Conservation (phyloP, 495 filamentous ascomycete species). For the Neurospora tetrasperma region DNA sequence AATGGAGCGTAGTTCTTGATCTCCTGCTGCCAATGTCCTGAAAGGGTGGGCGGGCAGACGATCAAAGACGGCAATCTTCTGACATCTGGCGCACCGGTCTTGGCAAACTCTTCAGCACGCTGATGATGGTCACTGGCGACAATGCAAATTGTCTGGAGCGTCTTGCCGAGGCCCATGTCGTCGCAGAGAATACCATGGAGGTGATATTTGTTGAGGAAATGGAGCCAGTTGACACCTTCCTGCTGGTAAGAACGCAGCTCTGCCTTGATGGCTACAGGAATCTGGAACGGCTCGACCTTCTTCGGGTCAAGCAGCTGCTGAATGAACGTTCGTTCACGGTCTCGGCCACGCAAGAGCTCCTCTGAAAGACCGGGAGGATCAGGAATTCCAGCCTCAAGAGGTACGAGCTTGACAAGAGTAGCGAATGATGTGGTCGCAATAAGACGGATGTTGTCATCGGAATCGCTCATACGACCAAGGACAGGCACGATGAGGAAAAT, state of each 20-base stretch:
- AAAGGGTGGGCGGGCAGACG: slow-evolving; percentile 92
- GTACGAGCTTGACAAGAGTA: slow-evolving; percentile 94
- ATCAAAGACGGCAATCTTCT: slow-evolving; percentile 83
- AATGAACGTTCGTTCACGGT: slow-evolving; percentile 91
- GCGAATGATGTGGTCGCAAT: slow-evolving; percentile 96
- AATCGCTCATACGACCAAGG: slow-evolving; percentile 97
- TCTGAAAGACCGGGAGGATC: slow-evolving; percentile 89
- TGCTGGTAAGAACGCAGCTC: slow-evolving; percentile 94
- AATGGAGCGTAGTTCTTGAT: slow-evolving; percentile 92
- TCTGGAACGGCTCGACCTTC: slow-evolving; percentile 87
- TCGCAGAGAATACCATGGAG: slow-evolving; percentile 97
- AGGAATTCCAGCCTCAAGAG: slow-evolving; percentile 94
- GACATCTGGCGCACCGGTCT: slow-evolving; percentile 63
- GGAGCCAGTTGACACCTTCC: slow-evolving; percentile 97
- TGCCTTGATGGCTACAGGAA: slow-evolving; percentile 94
- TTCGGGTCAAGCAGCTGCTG: slow-evolving; percentile 89
- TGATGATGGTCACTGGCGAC: slow-evolving; percentile 95
- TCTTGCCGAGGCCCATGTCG: slow-evolving; percentile 98
- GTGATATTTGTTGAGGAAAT: slow-evolving; percentile 96
- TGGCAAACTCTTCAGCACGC: slow-evolving; percentile 78
- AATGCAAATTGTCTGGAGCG: slow-evolving; percentile 92
- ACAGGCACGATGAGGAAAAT: slow-evolving; percentile 99
- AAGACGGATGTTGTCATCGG: slow-evolving; percentile 86
- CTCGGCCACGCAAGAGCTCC: slow-evolving; percentile 77
- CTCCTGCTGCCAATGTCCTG: slow-evolving; percentile 97